Evolutionary conservation across 1,139 yeast genomes (phyloP), one percentile per base, ranked within the genome.

Genomic region (Debaryomycetaceae sp.): DNA sequence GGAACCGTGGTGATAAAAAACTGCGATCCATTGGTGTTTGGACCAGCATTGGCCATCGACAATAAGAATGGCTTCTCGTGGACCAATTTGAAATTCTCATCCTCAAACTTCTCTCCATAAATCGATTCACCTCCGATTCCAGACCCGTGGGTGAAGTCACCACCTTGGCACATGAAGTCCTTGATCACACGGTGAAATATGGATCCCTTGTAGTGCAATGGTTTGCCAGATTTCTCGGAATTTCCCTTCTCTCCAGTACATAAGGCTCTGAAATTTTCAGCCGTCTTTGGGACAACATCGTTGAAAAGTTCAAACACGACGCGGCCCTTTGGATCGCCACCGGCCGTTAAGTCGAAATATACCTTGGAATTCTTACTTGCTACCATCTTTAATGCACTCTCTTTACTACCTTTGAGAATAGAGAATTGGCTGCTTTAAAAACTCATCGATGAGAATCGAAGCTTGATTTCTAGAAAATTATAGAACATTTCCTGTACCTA

Each of bases 21-120:
- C 65, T 93, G 98, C 0, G 97, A 89, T 1, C 98, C 98, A 62
- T 93, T 93, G 49, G 98, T 91, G 63, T 86, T 83, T 45, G 96
- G 91, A 9, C 98, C 98, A 5, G 96, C 88, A 63, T 90, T 91
- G 49, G 98, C 98, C 98, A 93, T 93, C 17, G 96, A 87, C 58
- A 93, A 77, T 56, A 91, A 73, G 64, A 87, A 91, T 44, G 98
- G 97, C 58, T 78, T 76, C 54, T 84, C 91, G 62, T 93, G 98
- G 53, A 76, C 77, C 54, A 80, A 66, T 46, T 76, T 67, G 65
- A 93, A 91, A 66, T 85, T 86, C 68, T 93, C 99, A 63, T 93
- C 99, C 60, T 87, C 95, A 61, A 93, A 93, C 66, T 88, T 90
- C 57, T 87, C 97, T 13, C 98, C 98, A 62, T 91, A 93, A 54